phyloP scores from a whole-genome alignment of 805 yeast genomes.

The Saccharomycopsis selenospora region DNA sequence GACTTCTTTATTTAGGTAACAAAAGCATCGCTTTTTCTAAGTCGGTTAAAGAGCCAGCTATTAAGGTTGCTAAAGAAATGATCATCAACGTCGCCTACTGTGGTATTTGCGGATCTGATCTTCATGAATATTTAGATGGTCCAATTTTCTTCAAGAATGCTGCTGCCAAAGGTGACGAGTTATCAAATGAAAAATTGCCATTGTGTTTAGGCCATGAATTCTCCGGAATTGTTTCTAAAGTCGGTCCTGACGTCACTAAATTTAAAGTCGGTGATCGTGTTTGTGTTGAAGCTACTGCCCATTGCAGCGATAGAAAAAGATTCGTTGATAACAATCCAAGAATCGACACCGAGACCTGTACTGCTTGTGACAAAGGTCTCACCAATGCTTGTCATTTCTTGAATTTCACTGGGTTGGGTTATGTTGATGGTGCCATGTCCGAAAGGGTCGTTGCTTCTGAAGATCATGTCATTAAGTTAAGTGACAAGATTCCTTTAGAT shows the following conservation, averaged over 20 bases:
- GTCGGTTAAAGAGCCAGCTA: constrained; percentile 31
- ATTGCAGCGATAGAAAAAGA: constrained; percentile 42
- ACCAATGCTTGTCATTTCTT: constrained; percentile 46
- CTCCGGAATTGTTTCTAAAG: constrained; percentile 37
- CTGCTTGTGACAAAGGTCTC: constrained; percentile 41
- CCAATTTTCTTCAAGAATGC: constrained; percentile 44
- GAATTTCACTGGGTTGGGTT: constrained; percentile 50
- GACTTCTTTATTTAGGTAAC: constrained; percentile 41
- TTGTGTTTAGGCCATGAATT: constrained; percentile 50
- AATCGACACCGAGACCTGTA: constrained; percentile 31
- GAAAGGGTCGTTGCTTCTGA: constrained; percentile 39
- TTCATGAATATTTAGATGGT: constrained; percentile 50
- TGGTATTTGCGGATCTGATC: constrained; percentile 60
- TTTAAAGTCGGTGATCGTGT: constrained; percentile 50
- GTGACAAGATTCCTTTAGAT: constrained; percentile 34
- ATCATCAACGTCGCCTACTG: constrained; percentile 42
- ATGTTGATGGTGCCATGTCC: constrained; percentile 48
- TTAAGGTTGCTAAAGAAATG: constrained; percentile 34
- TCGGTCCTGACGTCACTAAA: constrained; percentile 40
- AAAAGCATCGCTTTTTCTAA: constrained; percentile 37
- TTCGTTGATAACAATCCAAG: constrained; percentile 31
- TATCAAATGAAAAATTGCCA: constrained; percentile 37
- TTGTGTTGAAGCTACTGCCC: constrained; percentile 55
- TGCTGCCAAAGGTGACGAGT: constrained; percentile 34
- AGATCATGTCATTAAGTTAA: constrained; percentile 35